A percentile compares a stretch with the other conserved stretches of the same genome.
Conservation (phyloP, 2,329 filamentous ascomycete genomes). For the Curvularia spicifera region DNA sequence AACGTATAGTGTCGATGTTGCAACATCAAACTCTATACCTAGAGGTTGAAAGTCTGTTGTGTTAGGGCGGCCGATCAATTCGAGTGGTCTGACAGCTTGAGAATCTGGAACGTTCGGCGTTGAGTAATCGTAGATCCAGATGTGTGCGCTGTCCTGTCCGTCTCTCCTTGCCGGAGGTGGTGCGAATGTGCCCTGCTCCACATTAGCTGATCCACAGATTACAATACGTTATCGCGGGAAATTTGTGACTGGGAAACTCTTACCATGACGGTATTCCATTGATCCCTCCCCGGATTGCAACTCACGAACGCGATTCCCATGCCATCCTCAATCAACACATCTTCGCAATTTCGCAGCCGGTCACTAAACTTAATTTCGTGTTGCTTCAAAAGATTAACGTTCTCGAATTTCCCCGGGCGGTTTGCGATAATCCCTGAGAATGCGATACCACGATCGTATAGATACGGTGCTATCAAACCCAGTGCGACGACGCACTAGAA, state of each 20-base stretch:
- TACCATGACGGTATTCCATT: conserved; percentile 57
- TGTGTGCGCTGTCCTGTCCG: conserved; percentile 30
- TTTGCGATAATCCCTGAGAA: conserved; percentile 30
- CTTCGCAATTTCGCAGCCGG: conserved; percentile 53
- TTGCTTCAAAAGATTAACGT: conserved; percentile 31
- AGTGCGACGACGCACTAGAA: conserved; percentile 22
- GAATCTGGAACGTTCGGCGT: conserved; percentile 24
- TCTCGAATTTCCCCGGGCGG: conserved; percentile 28
- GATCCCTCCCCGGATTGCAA: conserved; percentile 53
- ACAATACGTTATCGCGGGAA: background rate
- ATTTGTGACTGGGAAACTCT: background rate
- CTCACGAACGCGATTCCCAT: conserved; percentile 51
- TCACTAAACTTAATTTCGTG: conserved; percentile 46
- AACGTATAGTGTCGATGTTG: conserved; percentile 48
- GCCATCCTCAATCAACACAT: conserved; percentile 49
- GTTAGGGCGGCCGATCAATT: conserved; percentile 32
- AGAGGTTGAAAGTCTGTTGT: conserved; percentile 52
- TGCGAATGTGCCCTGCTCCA: conserved; percentile 40
- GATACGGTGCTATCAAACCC: conserved; percentile 28
- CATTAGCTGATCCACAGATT: background rate
- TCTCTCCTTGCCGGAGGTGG: conserved; percentile 14
- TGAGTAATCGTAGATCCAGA: conserved; percentile 52
- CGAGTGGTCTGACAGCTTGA: conserved; percentile 34
- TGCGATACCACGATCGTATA: conserved; percentile 37
- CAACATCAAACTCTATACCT: conserved; percentile 48